Percentiles rank a stretch among this genome's conserved stretches.
These are phyloP conservation scores for Kokia cookei DNA, from an alignment of 441 rosid species.

Conservation along the genomic window DNA sequence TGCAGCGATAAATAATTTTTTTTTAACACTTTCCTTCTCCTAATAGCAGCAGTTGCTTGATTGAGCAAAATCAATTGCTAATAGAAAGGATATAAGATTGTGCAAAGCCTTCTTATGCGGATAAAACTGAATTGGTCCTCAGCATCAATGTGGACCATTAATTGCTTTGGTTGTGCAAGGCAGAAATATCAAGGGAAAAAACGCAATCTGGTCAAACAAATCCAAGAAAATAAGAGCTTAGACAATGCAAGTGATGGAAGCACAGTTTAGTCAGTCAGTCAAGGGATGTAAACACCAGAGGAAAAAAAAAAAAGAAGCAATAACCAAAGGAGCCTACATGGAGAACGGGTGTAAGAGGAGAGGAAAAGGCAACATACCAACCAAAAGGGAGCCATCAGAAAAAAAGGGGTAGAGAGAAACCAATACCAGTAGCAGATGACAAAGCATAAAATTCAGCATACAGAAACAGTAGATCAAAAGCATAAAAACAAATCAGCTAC, in stretches of 20 bases:
- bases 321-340: not conserved
- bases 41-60: not conserved
- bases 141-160: not conserved
- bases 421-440: not conserved
- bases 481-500: too few relatives aligned
- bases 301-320: not conserved
- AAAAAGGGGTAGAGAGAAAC: not conserved
- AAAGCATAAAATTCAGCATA: too few relatives aligned
- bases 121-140: not conserved
- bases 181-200: not conserved
- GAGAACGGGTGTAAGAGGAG: not conserved
- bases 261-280: not conserved
- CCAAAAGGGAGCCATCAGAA: not conserved
- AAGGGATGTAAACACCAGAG: too few relatives aligned
- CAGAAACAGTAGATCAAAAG: too few relatives aligned
- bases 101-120: not conserved
- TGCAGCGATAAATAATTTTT: not conserved
- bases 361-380: not conserved
- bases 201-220: constrained; percentile 9
- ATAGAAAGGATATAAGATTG: not conserved
- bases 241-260: not conserved
- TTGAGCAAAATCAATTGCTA: not conserved
- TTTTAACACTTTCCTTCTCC: not conserved
- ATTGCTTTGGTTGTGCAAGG: not conserved
- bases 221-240: not conserved